A percentile compares a stretch with the other conserved stretches of the same genome.
Conservation (phyloP, 1,284 basidiomycete species). For the Ustilago hordei region DNA sequence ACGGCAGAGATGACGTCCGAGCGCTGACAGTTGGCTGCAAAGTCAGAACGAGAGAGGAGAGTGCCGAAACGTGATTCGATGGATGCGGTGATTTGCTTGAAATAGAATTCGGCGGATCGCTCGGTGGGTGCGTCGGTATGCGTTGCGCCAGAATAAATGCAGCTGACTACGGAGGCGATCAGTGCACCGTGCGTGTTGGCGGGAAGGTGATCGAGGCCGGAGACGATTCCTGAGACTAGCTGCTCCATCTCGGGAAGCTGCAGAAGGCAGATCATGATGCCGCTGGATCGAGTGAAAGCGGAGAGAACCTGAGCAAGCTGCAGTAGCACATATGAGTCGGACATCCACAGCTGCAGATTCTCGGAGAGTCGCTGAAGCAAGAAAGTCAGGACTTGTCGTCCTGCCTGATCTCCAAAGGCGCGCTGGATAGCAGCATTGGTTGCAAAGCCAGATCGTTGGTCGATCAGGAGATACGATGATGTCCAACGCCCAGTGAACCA, state of each 20-base stretch:
- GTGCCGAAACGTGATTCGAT: slow-evolving; percentile 52
- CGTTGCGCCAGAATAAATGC: slow-evolving; percentile 56
- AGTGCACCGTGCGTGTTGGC: slow-evolving; percentile 60
- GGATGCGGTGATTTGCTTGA: slow-evolving; percentile 56
- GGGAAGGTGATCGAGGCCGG: slow-evolving; percentile 52
- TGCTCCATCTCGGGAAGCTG: slow-evolving; percentile 53
- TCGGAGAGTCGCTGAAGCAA: slow-evolving; percentile 55
- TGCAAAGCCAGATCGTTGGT: slow-evolving; percentile 28
- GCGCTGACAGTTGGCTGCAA: slow-evolving; percentile 47
- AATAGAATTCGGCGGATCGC: slow-evolving; percentile 48
- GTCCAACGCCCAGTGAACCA: slow-evolving; percentile 65
- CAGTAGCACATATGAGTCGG: slow-evolving; percentile 60
- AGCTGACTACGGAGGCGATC: slow-evolving; percentile 57
- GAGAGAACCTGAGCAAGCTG: slow-evolving; percentile 58
- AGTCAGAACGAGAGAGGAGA: slow-evolving; percentile 44
- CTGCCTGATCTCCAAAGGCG: slow-evolving; percentile 49
- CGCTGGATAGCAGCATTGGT: slow-evolving; percentile 45
- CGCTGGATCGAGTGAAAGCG: slow-evolving; percentile 53
- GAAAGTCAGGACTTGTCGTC: slow-evolving; percentile 54
- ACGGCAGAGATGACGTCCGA: slow-evolving; percentile 51
- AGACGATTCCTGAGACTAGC: slow-evolving; percentile 50
- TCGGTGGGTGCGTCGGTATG: slow-evolving; percentile 24
- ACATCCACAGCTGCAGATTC: slow-evolving; percentile 59
- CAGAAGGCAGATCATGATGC: slow-evolving; percentile 58
- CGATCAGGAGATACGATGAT: slow-evolving; percentile 56